phyloP scores from a whole-genome alignment of 768 basidiomycete species.

The Jaapia argillacea region DNA sequence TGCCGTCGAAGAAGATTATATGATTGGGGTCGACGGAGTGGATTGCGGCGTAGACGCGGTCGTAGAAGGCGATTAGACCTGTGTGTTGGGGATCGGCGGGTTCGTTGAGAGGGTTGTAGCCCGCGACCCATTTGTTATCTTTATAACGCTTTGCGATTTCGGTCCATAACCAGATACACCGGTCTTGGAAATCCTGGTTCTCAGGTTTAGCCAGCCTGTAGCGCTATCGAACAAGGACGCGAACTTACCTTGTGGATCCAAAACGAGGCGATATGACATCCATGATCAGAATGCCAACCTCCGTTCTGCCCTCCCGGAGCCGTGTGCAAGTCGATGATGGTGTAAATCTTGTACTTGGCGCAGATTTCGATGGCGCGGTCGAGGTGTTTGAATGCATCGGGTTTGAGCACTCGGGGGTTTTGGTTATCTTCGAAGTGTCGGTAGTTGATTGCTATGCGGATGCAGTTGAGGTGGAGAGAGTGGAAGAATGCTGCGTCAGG shows the following conservation, averaged over 20 bases:
- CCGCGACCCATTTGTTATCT: conserved; percentile 34
- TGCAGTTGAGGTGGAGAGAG: conserved; percentile 28
- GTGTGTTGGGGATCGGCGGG: conserved; percentile 28
- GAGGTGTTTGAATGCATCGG: conserved; percentile 28
- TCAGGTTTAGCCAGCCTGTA: no score
- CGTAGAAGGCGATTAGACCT: conserved; percentile 27
- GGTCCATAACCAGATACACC: conserved; percentile 29
- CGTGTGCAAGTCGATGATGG: conserved; percentile 32
- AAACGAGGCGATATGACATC: conserved; percentile 18
- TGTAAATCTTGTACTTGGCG: conserved; percentile 27
- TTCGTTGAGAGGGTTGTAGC: conserved; percentile 38
- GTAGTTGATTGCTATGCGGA: conserved; percentile 26
- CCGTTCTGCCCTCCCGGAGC: conserved; percentile 13
- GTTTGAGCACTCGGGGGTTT: conserved; percentile 28
- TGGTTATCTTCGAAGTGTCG: conserved; percentile 25
- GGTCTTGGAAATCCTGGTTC: conserved; percentile 35
- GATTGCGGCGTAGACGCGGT: conserved; percentile 28
- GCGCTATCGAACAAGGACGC: no score
- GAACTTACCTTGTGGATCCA: conserved; percentile 33
- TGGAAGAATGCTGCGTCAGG: conserved; percentile 28
- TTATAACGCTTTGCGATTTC: conserved; percentile 30
- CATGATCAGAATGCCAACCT: conserved; percentile 29
- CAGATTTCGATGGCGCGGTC: conserved; percentile 32
- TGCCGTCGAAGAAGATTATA: conserved; percentile 33
- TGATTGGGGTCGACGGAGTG: conserved; percentile 29